These are phyloP conservation scores for Ogataea ramenticola DNA, from an alignment of 805 yeast genomes.

Conservation along the genomic window DNA sequence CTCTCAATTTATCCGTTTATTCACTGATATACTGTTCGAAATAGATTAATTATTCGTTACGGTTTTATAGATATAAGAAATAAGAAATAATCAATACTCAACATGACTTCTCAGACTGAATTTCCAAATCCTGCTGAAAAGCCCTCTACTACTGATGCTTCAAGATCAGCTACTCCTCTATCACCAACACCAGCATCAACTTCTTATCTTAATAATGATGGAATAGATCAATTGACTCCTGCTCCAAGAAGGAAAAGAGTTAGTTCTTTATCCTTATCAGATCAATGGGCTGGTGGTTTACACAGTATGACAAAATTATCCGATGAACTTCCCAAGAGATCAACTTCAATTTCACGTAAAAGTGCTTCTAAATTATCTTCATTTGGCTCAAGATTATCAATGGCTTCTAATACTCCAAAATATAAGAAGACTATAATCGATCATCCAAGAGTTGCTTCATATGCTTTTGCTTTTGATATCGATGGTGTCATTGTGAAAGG, in stretches of 20 bases:
- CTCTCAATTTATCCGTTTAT: too few relatives aligned
- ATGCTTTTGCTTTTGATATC: slow-evolving; percentile 88
- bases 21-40: too few relatives aligned
- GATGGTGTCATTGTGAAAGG: slow-evolving; percentile 89
- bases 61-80: too few relatives aligned
- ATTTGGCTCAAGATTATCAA: slow-evolving; percentile 19
- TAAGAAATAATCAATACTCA: too few relatives aligned
- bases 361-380: slow-evolving; percentile 18
- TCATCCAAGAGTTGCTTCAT: slow-evolving; percentile 68
- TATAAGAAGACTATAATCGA: slow-evolving; percentile 50
- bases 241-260: slow-evolving; percentile 54
- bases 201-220: slow-evolving; percentile 65
- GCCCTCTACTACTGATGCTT: too few relatives aligned
- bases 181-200: not conserved
- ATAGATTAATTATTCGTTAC: too few relatives aligned
- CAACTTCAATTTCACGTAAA: slow-evolving; percentile 3
- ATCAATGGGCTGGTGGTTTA: slow-evolving; percentile 48
- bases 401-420: slow-evolving; percentile 24
- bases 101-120: too few relatives aligned
- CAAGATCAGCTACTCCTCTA: not conserved
- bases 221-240: slow-evolving; percentile 62
- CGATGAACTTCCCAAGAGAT: not conserved
- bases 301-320: slow-evolving; percentile 19
- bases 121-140: too few relatives aligned
- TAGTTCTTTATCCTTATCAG: slow-evolving; percentile 61